Evolutionary conservation across 2,329 filamentous ascomycete species (phyloP).

Genomic region (Colletotrichum spaethianum): DNA sequence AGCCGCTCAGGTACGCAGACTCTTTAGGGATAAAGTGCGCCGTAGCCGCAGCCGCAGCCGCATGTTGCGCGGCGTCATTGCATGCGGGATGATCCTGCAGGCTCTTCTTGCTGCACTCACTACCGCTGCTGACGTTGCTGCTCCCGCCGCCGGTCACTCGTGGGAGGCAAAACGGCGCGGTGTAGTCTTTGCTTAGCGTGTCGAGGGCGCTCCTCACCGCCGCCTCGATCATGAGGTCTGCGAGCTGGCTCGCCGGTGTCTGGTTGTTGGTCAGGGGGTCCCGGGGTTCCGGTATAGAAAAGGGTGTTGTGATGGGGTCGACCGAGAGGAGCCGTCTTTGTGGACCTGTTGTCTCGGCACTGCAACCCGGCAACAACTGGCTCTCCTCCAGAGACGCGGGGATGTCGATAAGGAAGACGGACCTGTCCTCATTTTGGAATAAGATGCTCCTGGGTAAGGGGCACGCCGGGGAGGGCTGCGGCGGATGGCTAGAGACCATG

Average conservation of each 20-base stretch:
- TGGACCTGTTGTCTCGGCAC: slow-evolving; percentile 29
- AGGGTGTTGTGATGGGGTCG: slow-evolving; percentile 59
- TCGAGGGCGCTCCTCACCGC: slow-evolving; percentile 61
- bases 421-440: slow-evolving; percentile 32
- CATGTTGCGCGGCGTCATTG: not conserved
- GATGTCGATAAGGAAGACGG: slow-evolving; percentile 76
- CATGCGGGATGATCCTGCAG: slow-evolving; percentile 3
- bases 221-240: slow-evolving; percentile 68
- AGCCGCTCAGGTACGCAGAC: slow-evolving; percentile 64
- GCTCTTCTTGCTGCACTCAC: not conserved
- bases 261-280: slow-evolving; percentile 53
- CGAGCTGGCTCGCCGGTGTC: slow-evolving; percentile 63
- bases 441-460: slow-evolving; percentile 27
- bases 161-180: slow-evolving; percentile 64
- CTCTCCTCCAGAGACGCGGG: slow-evolving; percentile 78
- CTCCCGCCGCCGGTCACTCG: slow-evolving; percentile 49
- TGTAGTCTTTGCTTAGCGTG: slow-evolving; percentile 50
- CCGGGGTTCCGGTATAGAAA: slow-evolving; percentile 67
- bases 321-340: slow-evolving; percentile 62
- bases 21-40: slow-evolving; percentile 56
- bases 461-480: not conserved
- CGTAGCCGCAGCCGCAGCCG: not conserved
- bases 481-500: slow-evolving; percentile 5
- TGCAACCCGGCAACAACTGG: slow-evolving; percentile 64
- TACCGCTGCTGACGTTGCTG: not conserved